A percentile compares a stretch with the other conserved stretches of the same genome.
Evolutionary conservation across 2,329 filamentous ascomycete genomes (phyloP).

Genomic region (Coniochaeta sp.): DNA sequence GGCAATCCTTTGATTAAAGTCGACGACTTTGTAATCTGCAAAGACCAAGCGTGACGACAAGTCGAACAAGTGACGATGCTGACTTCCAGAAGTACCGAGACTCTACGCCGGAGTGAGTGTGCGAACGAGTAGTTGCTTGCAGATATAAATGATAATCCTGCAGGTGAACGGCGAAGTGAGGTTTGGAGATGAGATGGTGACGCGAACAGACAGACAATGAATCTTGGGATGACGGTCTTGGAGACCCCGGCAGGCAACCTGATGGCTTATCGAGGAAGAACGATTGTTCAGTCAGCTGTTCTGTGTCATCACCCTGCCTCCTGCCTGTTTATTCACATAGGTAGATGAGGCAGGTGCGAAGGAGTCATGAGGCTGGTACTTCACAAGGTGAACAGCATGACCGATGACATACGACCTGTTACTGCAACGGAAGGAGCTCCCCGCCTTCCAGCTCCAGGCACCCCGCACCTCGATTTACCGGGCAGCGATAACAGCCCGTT

Average conservation of each 20-base stretch:
- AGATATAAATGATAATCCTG: background rate
- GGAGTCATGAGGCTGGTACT: background rate
- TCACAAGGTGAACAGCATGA: slow-evolving; percentile 7
- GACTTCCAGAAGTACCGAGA: background rate
- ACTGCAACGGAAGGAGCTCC: slow-evolving; percentile 1
- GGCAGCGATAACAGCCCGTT: too few relatives aligned
- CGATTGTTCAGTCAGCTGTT: slow-evolving; percentile 10
- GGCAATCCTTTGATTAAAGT: background rate
- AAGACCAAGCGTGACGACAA: background rate
- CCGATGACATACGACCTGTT: slow-evolving; percentile 3
- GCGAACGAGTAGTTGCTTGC: background rate
- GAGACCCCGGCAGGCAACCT: too few relatives aligned
- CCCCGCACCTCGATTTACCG: background rate
- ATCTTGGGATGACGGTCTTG: too few relatives aligned
- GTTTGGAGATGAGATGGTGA: background rate
- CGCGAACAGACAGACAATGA: background rate
- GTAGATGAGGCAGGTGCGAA: background rate
- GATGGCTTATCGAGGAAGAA: too few relatives aligned
- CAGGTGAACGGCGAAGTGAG: too few relatives aligned
- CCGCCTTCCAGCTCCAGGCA: slow-evolving; percentile 14
- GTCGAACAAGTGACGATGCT: background rate
- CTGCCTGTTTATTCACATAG: background rate
- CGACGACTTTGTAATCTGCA: background rate
- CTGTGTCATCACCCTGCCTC: slow-evolving; percentile 4
- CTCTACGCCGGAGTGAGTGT: background rate